These are phyloP conservation scores for Mucor circinelloides DNA, from an alignment of 371 early-diverging fungal genomes.

Conservation along the genomic window DNA sequence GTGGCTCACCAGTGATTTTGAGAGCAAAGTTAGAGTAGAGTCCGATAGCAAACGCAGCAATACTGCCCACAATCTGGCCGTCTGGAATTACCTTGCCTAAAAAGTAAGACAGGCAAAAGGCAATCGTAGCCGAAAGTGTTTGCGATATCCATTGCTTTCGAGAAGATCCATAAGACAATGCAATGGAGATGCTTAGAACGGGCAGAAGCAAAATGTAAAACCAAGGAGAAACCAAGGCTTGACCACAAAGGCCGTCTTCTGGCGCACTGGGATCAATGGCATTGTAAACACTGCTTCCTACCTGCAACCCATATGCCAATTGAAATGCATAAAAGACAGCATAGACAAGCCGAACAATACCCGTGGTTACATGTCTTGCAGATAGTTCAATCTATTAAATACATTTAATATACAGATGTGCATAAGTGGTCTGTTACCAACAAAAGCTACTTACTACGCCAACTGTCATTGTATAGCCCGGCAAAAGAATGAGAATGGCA, in stretches of 20 bases:
- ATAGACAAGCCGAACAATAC: conserved; percentile 79
- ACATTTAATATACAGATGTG: neutral
- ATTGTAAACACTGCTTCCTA: conserved; percentile 58
- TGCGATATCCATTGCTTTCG: conserved; percentile 40
- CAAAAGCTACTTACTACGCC: conserved; percentile 45
- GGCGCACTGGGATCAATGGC: conserved; percentile 31
- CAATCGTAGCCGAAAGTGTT: conserved; percentile 29
- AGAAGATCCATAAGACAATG: conserved; percentile 48
- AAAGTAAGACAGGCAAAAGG: conserved; percentile 41
- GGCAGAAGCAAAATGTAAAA: conserved; percentile 42
- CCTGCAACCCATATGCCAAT: conserved; percentile 76
- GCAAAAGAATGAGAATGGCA: conserved; percentile 60
- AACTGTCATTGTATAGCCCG: conserved; percentile 72
- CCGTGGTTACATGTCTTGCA: conserved; percentile 80
- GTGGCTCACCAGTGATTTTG: conserved; percentile 40
- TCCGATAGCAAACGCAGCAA: conserved; percentile 47
- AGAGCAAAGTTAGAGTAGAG: conserved; percentile 45
- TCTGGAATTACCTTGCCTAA: conserved; percentile 38
- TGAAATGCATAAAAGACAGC: conserved; percentile 77
- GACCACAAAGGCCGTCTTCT: conserved; percentile 30
- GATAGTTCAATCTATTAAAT: conserved; percentile 43
- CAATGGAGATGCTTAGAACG: conserved; percentile 34
- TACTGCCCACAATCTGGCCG: conserved; percentile 35
- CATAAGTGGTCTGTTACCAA: neutral
- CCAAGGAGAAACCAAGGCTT: conserved; percentile 34